Evolutionary conservation across 306 rosid species (phyloP).

Genomic region (Urtica urens): DNA sequence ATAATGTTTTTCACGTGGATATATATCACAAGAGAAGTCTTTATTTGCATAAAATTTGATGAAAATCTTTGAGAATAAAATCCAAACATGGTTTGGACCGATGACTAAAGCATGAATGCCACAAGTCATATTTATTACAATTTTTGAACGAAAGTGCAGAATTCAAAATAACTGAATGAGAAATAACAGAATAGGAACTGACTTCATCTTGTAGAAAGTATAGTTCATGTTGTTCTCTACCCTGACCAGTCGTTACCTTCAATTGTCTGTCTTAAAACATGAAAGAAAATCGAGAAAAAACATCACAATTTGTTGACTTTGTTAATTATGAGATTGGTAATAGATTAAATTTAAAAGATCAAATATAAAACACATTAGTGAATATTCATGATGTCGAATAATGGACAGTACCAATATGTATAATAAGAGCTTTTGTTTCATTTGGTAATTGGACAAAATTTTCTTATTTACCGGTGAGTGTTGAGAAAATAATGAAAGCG

Average conservation of each 20-base stretch:
- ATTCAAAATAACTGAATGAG: background rate
- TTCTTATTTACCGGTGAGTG: background rate
- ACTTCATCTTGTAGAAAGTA: background rate
- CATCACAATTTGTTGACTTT: conserved; percentile 2
- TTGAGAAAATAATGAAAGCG: background rate
- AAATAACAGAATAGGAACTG: no score
- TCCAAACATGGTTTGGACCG: background rate
- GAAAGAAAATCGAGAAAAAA: background rate
- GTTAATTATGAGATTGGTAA: conserved; percentile 7
- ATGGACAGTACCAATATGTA: background rate
- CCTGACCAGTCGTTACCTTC: conserved; percentile 1
- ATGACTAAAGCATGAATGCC: conserved; percentile 3
- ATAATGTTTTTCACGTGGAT: background rate
- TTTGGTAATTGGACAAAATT: conserved; percentile 3
- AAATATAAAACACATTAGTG: conserved; percentile 1
- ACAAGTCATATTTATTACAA: conserved; percentile 4
- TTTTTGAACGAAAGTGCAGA: no score
- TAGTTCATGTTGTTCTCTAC: background rate
- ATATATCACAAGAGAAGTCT: background rate
- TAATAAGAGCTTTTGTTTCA: background rate
- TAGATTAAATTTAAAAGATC: conserved; percentile 2
- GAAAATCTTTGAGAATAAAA: background rate
- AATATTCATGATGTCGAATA: background rate
- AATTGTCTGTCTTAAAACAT: conserved; percentile 3
- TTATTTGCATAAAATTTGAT: background rate